Percentiles rank a stretch among this genome's conserved stretches.
phyloP scores from a whole-genome alignment of 768 basidiomycete genomes.

The Punctularia strigosozonata region DNA sequence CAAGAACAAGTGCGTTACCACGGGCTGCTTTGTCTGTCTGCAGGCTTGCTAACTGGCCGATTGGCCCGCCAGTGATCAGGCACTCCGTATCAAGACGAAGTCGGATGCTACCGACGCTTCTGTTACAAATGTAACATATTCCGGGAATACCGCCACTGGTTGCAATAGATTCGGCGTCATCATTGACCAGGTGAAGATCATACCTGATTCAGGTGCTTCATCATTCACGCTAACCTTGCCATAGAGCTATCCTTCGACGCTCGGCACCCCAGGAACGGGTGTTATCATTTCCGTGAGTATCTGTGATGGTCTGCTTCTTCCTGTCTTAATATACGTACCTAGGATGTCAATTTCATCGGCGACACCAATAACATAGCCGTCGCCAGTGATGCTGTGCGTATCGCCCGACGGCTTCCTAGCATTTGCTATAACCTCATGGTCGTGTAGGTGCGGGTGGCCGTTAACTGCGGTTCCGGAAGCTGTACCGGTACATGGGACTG shows the following conservation, averaged over 20 bases:
- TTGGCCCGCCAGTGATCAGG: slow-evolving; percentile 28
- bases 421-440: no score
- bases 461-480: slow-evolving; percentile 42
- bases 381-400: slow-evolving; percentile 25
- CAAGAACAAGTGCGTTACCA: slow-evolving; percentile 32
- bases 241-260: slow-evolving; percentile 45
- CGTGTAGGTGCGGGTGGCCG: no score
- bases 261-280: slow-evolving; percentile 45
- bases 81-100: slow-evolving; percentile 51
- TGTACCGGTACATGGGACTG: slow-evolving; percentile 47
- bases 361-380: slow-evolving; percentile 32
- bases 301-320: not conserved
- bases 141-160: slow-evolving; percentile 40
- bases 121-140: slow-evolving; percentile 39
- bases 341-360: slow-evolving; percentile 39
- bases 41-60: no score
- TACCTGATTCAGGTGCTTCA: no score
- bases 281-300: slow-evolving; percentile 41
- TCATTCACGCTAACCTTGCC: not conserved
- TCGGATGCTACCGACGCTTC: slow-evolving; percentile 29
- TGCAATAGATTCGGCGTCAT: slow-evolving; percentile 40
- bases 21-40: not conserved
- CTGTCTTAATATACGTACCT: not conserved
- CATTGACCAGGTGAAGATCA: slow-evolving; percentile 39
- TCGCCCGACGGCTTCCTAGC: no score